A percentile compares a stretch with the other conserved stretches of the same genome.
These are phyloP conservation scores for Arachnopeziza araneosa DNA, from an alignment of 2,329 filamentous ascomycete species.

Conservation along the genomic window DNA sequence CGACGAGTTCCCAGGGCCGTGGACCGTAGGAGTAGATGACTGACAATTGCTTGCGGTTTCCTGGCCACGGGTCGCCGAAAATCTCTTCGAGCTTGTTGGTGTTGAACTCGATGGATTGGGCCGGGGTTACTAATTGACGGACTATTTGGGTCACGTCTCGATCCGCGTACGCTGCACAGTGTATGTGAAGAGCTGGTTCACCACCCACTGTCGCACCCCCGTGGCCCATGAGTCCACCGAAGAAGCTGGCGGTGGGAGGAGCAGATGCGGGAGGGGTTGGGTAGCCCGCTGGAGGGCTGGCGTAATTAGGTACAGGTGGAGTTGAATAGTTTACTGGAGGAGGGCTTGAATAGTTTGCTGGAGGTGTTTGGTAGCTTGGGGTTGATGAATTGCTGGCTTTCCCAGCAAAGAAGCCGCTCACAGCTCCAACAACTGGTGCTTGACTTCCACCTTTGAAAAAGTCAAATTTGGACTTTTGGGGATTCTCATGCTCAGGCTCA, in stretches of 20 bases:
- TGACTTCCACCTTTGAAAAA: not conserved
- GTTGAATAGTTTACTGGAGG: not conserved
- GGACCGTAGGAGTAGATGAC: conserved; percentile 6
- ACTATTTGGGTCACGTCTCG: conserved; percentile 2
- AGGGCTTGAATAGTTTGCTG: not conserved
- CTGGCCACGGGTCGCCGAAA: conserved; percentile 5
- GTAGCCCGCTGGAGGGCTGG: not conserved
- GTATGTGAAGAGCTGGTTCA: not conserved
- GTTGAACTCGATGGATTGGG: conserved; percentile 1
- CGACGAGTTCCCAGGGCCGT: conserved; percentile 2
- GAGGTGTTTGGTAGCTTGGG: too few relatives aligned
- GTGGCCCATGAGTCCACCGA: not conserved
- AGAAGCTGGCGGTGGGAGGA: not conserved
- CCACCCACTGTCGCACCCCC: not conserved
- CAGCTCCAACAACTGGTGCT: not conserved
- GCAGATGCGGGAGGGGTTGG: not conserved
- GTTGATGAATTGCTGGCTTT: not conserved
- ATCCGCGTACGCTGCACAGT: conserved; percentile 1
- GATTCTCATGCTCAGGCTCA: not conserved
- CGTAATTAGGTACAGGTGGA: not conserved
- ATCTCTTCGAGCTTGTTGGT: not conserved
- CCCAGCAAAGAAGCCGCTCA: not conserved
- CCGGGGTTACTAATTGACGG: not conserved
- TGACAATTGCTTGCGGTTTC: conserved; percentile 3
- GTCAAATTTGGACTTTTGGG: not conserved